Percentiles rank a stretch among this genome's conserved stretches.
Conservation (phyloP, 169 alveolate genomes). For the Cryptosporidium muris region DNA sequence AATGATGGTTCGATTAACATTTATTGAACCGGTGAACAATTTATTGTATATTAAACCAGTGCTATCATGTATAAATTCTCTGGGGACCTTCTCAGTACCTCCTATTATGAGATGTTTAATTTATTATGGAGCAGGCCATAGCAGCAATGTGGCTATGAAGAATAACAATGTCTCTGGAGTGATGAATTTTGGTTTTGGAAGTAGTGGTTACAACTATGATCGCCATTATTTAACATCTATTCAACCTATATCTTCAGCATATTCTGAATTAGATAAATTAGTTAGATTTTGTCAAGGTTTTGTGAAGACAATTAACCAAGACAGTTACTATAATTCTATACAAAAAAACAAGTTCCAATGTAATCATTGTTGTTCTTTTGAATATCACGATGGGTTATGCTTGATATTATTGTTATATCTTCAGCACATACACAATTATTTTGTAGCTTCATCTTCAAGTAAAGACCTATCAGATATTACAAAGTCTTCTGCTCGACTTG, state of each 20-base stretch:
- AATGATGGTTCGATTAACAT: conserved; percentile 37
- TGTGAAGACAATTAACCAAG: background rate
- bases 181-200: background rate
- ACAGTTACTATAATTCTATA: background rate
- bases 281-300: background rate
- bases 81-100: conserved; percentile 17
- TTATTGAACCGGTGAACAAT: background rate
- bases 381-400: conserved; percentile 47
- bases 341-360: background rate
- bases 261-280: conserved; percentile 11
- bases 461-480: too few species aligned
- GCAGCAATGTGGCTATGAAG: background rate
- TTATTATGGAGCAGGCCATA: conserved; percentile 2
- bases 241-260: too few species aligned
- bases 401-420: conserved; percentile 5
- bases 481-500: background rate
- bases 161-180: background rate
- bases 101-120: conserved; percentile 38
- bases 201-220: background rate
- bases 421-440: conserved; percentile 3
- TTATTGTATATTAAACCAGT: conserved; percentile 18
- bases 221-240: too few species aligned
- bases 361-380: conserved; percentile 35
- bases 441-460: background rate
- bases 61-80: conserved; percentile 25